Evolutionary conservation across 305 asterid genomes (phyloP).

Genomic region (Solanum hybrid): DNA sequence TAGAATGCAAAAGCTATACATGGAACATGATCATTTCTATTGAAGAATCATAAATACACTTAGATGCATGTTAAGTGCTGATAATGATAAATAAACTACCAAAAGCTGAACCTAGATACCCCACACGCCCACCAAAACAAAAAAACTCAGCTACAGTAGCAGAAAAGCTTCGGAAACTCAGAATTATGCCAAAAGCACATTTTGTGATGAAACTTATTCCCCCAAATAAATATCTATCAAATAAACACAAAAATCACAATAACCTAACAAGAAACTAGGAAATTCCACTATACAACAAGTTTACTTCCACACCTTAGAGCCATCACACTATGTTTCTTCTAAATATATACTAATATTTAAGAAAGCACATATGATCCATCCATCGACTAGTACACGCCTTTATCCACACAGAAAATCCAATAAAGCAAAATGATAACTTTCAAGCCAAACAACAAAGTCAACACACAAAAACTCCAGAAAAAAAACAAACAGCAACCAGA

Average conservation of each 20-base stretch:
- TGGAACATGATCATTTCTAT: neutral
- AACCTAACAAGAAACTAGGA: neutral
- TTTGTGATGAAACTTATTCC: neutral
- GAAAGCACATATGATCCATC: neutral
- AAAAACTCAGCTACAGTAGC: neutral
- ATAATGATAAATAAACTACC: neutral
- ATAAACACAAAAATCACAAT: neutral
- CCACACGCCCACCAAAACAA: neutral
- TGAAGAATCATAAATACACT: neutral
- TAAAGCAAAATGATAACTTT: neutral
- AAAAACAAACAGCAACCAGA: neutral
- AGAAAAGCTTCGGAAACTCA: neutral
- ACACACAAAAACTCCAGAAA: neutral
- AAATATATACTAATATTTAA: neutral
- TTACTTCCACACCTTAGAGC: neutral
- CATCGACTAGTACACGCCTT: neutral
- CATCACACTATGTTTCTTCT: neutral
- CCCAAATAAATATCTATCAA: neutral
- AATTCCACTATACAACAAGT: neutral
- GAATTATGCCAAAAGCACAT: neutral
- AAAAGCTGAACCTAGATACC: too few species aligned
- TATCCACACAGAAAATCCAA: neutral
- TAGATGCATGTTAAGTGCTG: neutral
- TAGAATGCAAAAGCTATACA: neutral
- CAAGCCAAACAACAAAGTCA: constrained; percentile 3